phyloP scores from a whole-genome alignment of 1,284 basidiomycete genomes.

The Lentinula novae-zelandiae region DNA sequence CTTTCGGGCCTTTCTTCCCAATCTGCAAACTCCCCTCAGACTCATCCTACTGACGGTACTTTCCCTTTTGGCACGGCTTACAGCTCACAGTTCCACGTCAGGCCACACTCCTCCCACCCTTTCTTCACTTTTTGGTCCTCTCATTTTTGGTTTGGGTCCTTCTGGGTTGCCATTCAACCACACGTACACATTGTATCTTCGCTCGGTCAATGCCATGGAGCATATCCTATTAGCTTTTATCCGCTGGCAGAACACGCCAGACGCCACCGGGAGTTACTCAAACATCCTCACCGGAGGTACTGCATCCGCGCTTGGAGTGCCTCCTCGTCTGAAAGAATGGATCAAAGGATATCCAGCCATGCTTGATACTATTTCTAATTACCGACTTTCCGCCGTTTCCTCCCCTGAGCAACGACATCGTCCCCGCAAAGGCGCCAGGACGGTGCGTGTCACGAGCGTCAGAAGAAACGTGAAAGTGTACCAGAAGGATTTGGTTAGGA shows the following conservation, averaged over 20 bases:
- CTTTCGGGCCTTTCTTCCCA: constrained; percentile 58
- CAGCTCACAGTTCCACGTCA: constrained; percentile 75
- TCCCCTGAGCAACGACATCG: constrained; percentile 21
- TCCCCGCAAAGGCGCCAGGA: constrained; percentile 70
- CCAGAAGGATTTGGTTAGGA: constrained; percentile 73
- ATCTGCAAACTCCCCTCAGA: constrained; percentile 51
- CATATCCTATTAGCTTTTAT: constrained; percentile 85
- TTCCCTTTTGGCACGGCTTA: constrained; percentile 72
- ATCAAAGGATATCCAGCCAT: constrained; percentile 79
- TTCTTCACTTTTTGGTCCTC: constrained; percentile 84
- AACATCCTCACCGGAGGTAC: constrained; percentile 36
- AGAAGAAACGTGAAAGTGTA: constrained; percentile 80
- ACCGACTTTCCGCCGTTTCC: constrained; percentile 11
- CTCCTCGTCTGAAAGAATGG: constrained; percentile 80
- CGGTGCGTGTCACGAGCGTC: constrained; percentile 68
- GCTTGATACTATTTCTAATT: constrained; percentile 34
- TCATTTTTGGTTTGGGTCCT: constrained; percentile 75
- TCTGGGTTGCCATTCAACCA: constrained; percentile 66
- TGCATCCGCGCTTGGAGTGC: constrained; percentile 60
- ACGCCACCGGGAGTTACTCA: constrained; percentile 27
- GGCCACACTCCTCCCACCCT: constrained; percentile 83
- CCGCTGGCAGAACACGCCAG: constrained; percentile 67
- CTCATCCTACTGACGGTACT: constrained; percentile 66
- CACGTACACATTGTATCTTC: constrained; percentile 79
- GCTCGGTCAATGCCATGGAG: constrained; percentile 80